Evolutionary conservation across 192 early-diverging fungal genomes (phyloP), one percentile per base, ranked within the genome.

Genomic region (Coemansia sp.): DNA sequence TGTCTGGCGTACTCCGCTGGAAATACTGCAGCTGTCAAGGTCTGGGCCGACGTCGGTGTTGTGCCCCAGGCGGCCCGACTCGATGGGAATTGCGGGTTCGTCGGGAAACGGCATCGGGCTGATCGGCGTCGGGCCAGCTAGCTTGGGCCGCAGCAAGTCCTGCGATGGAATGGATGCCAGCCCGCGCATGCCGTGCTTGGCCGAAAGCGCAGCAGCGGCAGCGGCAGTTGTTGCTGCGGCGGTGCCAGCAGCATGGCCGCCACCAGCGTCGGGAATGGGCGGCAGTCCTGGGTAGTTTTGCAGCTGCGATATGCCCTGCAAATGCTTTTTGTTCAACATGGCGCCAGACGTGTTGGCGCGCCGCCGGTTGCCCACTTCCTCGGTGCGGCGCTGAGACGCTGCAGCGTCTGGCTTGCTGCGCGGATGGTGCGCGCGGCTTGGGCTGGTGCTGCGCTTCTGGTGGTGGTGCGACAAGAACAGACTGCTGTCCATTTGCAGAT

Each of bases 281-380:
- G 71, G 71, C 23, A 63, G 31, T 10, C 55, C 63, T 4, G 59
- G 57, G 11, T 66, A 70, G 63, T 50, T 65, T 25, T 77, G 73
- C 30, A 77, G 32, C 59, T 77, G 73, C 29, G 58, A 29, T 22
- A 77, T 69, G 45, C 53, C 54, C 63, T 77, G 73, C 31, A 77
- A 63, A 58, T 77, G 69, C 63, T 77, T 77, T 42, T 77, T 77
- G 59, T 70, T 77, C 36, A 61, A 46, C 66, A 77, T 68, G 18
- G 60, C 73, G 29, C 73, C 67, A 10, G 73, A 77, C 14, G 73
- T 77, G 51, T 77, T 77, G 22, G 73, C 73, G 15, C 73, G 62
- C 8, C 73, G 62, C 14, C 73, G 67, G 43, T 65, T 63, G 15
- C 52, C 53, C 42, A 60, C 48, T n/a, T 75, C 71, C 30, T 75